Evolutionary conservation across 768 basidiomycete species (phyloP).

Genomic region (Arthromyces matolae): DNA sequence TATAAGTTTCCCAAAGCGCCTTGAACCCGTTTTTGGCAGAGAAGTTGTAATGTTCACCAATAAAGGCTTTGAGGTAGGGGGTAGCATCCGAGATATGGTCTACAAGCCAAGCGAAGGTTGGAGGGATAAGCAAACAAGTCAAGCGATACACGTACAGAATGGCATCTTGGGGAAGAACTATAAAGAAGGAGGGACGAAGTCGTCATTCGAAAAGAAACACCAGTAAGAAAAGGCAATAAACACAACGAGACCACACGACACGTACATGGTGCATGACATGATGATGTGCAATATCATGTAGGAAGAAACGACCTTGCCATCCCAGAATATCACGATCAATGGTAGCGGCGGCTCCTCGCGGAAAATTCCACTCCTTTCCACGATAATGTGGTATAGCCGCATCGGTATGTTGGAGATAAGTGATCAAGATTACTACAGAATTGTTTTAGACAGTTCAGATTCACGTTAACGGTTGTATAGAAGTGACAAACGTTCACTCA

Average conservation of each 20-base stretch:
- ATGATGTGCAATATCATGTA: conserved; percentile 62
- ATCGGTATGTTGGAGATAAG: conserved; percentile 63
- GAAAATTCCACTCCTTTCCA: conserved; percentile 53
- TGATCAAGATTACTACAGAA: conserved; percentile 53
- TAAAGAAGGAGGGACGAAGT: too few relatives aligned
- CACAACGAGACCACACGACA: too few relatives aligned
- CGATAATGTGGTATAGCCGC: conserved; percentile 55
- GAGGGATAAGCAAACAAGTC: too few relatives aligned
- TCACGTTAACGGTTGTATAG: too few relatives aligned
- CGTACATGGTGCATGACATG: conserved; percentile 61
- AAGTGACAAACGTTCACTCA: too few relatives aligned
- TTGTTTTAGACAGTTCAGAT: too few relatives aligned
- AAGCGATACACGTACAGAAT: conserved; percentile 18
- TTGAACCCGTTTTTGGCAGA: conserved; percentile 37
- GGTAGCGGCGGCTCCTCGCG: conserved; percentile 59
- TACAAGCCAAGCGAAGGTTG: conserved; percentile 17
- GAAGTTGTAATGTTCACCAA: conserved; percentile 49
- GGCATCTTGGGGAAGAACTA: conserved; percentile 23
- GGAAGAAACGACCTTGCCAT: conserved; percentile 63
- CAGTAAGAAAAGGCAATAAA: too few relatives aligned
- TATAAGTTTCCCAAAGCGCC: conserved; percentile 55
- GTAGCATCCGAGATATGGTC: conserved; percentile 55
- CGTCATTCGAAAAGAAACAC: too few relatives aligned
- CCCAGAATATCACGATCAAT: conserved; percentile 57
- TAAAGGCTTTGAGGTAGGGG: conserved; percentile 42